Percentiles rank a stretch among this genome's conserved stretches.
Evolutionary conservation across 495 filamentous ascomycete genomes (phyloP).

Genomic region (Bacidia rubella): DNA sequence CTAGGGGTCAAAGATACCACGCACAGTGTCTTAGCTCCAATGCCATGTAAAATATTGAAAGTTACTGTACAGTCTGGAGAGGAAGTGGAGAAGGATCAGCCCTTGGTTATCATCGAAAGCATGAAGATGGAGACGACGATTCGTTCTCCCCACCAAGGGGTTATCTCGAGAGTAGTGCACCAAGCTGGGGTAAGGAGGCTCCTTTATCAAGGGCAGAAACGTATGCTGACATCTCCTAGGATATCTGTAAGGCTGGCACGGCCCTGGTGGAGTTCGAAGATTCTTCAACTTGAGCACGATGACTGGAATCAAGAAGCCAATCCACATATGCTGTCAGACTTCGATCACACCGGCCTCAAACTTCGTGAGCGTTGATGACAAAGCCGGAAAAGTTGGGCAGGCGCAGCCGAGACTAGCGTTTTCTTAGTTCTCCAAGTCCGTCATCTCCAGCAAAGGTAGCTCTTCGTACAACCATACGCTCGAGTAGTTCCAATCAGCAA

Average conservation of each 20-base stretch:
- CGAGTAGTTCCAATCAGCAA: neutral
- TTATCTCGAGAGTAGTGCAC: conserved; percentile 71
- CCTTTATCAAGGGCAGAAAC: neutral
- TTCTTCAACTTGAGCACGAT: neutral
- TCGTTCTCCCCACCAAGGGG: conserved; percentile 70
- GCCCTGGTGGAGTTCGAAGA: conserved; percentile 39
- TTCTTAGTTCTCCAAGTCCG: neutral
- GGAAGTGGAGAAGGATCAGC: conserved; percentile 68
- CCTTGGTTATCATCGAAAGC: conserved; percentile 91
- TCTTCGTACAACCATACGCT: too few species aligned
- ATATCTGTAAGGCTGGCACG: conserved; percentile 46
- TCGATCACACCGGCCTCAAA: too few species aligned
- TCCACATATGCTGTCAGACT: too few species aligned
- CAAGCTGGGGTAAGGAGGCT: conserved; percentile 60
- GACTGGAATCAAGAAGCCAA: too few species aligned
- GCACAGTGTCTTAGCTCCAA: conserved; percentile 78
- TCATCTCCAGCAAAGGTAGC: too few species aligned
- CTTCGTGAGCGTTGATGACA: neutral
- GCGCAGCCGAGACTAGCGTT: neutral
- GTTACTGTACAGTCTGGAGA: conserved; percentile 75
- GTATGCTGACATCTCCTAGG: conserved; percentile 22
- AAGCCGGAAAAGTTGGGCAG: neutral
- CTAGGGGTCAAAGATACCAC: conserved; percentile 66
- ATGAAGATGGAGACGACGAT: conserved; percentile 99
- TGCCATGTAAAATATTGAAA: conserved; percentile 87